phyloP scores from a whole-genome alignment of 78 protist species.

The Dictyostelium intermedium region DNA sequence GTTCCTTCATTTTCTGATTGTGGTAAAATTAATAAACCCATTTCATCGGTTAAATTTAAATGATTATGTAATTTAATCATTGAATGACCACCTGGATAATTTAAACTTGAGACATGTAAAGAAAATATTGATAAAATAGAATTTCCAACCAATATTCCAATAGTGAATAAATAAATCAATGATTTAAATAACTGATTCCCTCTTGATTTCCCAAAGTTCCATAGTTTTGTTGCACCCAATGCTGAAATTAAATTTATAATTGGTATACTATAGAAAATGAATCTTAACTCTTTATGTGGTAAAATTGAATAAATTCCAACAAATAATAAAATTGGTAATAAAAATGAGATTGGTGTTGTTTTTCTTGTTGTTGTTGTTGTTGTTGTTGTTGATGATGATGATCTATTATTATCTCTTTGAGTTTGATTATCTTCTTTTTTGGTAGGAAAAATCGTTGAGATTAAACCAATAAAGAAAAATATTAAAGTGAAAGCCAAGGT shows the following conservation, averaged over 20 bases:
- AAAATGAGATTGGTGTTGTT: not conserved
- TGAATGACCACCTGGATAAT: slow-evolving; percentile 85
- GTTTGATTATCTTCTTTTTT: too few relatives aligned
- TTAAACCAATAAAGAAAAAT: not conserved
- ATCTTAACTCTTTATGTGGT: slow-evolving; percentile 96
- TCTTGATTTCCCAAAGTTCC: not conserved
- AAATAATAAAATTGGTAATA: slow-evolving; percentile 38
- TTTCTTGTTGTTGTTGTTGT: too few relatives aligned
- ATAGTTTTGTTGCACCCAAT: not conserved
- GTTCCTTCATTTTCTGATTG: not conserved
- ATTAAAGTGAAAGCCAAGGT: slow-evolving; percentile 33
- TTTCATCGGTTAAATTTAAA: not conserved
- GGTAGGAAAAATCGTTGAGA: not conserved
- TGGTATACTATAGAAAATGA: slow-evolving; percentile 91
- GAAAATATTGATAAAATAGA: not conserved
- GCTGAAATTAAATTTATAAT: slow-evolving; percentile 78
- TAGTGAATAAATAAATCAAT: not conserved
- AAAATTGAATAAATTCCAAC: slow-evolving; percentile 85
- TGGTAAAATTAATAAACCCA: not conserved
- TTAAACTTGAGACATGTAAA: slow-evolving; percentile 34
- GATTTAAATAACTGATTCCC: not conserved
- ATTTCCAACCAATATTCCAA: not conserved
- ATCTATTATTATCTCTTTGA: not conserved
- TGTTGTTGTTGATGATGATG: too few relatives aligned
- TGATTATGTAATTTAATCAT: not conserved